Evolutionary conservation across 306 rosid species (phyloP).

Genomic region (Argentina anserina): DNA sequence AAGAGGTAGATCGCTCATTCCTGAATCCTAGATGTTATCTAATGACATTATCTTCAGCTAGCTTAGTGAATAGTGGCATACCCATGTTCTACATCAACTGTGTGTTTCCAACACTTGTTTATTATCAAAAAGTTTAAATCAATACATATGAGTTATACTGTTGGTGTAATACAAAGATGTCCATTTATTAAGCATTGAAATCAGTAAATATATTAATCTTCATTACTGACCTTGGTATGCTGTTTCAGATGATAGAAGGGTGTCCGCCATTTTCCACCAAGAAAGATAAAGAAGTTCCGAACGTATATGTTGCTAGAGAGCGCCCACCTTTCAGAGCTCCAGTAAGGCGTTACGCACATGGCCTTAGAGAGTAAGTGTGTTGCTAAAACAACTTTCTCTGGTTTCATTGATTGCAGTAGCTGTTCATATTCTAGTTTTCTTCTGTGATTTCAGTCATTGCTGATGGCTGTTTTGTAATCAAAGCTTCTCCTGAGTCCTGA

Average conservation of each 20-base stretch:
- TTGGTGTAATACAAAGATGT: background rate
- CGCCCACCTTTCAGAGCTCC: slow-evolving; percentile 89
- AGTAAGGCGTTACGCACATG: slow-evolving; percentile 62
- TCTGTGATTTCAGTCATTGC: background rate
- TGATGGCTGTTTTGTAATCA: background rate
- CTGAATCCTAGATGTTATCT: background rate
- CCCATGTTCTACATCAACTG: background rate
- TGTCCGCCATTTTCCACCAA: slow-evolving; percentile 62
- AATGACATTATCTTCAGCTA: background rate
- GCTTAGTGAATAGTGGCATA: background rate
- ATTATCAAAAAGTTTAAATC: background rate
- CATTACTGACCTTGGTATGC: slow-evolving; percentile 27
- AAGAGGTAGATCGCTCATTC: slow-evolving; percentile 59
- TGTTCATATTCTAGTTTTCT: background rate
- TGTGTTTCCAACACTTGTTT: background rate
- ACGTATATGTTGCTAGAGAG: slow-evolving; percentile 54
- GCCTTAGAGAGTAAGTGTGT: slow-evolving; percentile 67
- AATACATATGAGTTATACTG: background rate
- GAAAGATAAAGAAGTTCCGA: slow-evolving; percentile 63
- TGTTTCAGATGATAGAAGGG: slow-evolving; percentile 87
- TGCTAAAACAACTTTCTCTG: slow-evolving; percentile 7
- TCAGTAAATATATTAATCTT: slow-evolving; percentile 15
- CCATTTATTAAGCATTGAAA: background rate
- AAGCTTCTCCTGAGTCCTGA: background rate
- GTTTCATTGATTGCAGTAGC: background rate